Evolutionary conservation across 2,329 filamentous ascomycete species (phyloP), one percentile per base, ranked within the genome.

Genomic region (Fusarium sp.): DNA sequence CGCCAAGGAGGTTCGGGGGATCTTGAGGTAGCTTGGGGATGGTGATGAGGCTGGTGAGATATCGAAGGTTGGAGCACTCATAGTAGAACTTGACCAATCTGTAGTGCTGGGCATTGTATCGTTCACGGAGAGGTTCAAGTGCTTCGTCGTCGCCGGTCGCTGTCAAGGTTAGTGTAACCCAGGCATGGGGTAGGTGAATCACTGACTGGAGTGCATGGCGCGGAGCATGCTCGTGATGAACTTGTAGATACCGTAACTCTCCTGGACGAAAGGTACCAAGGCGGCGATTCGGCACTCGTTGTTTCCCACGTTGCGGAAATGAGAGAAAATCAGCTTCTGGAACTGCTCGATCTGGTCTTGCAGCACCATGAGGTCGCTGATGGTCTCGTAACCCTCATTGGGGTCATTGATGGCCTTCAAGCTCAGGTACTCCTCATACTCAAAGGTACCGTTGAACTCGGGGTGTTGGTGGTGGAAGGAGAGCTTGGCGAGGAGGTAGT

Each of bases 181-280:
- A 54, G 35, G 37, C 14, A 11, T 27, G 10, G n/a, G 17, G 38
- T 33, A 22, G 20, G 22, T 22, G 22, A 57, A 40, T 43, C 25
- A 85, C 92, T 81, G 87, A 95, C 94, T 95, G 4, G 94, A 96
- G 82, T 99, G 96, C 95, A 99, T 98, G 17, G 97, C 97, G 65
- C 97, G 91, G 71, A 99, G 85, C 97, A 99, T 99, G 92, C 97
- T 99, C 0, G 97, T 99, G 75, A 98, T 95, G 82, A 99, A 99
- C 84, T 98, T 98, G 88, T 99, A 99, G 77, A 99, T 98, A 57
- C 97, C 97, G 84, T 98, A 99, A 82, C 95, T 98, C 86, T 99
- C 97, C 82, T 98, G 95, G 4, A 99, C 97, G 50, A 99, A 86
- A 3, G 95, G 95, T 25, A 98, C 95, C 63, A 99, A 86, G 2